These are phyloP conservation scores for Exophiala sideris DNA, from an alignment of 2,329 filamentous ascomycete genomes.

Conservation along the genomic window DNA sequence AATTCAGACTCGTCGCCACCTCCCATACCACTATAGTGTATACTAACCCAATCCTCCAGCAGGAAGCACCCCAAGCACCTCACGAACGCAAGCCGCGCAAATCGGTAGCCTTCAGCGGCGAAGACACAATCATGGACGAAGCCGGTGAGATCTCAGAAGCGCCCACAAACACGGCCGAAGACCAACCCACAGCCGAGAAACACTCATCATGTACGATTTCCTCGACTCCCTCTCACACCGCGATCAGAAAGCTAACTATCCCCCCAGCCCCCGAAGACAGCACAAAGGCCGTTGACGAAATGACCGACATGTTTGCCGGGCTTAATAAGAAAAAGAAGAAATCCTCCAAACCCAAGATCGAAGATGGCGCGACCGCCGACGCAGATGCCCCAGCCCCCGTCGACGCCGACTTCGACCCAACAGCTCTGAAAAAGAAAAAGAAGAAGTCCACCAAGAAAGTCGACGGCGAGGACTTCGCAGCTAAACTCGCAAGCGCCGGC, in stretches of 20 bases:
- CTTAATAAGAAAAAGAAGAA: constrained; percentile 75
- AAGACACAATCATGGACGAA: constrained; percentile 79
- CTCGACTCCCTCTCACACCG: not conserved
- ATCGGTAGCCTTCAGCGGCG: constrained; percentile 89
- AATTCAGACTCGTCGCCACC: constrained; percentile 8
- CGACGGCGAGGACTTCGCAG: constrained; percentile 63
- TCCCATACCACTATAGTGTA: constrained; percentile 3
- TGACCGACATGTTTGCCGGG: constrained; percentile 65
- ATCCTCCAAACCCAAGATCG: constrained; percentile 51
- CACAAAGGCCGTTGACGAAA: constrained; percentile 56
- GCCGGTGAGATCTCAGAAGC: constrained; percentile 81
- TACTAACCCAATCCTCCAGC: constrained; percentile 31
- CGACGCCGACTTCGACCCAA: constrained; percentile 63
- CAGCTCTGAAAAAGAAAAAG: constrained; percentile 78
- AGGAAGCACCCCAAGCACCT: constrained; percentile 22
- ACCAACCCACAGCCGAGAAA: constrained; percentile 77
- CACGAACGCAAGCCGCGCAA: constrained; percentile 74
- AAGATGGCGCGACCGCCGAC: constrained; percentile 47
- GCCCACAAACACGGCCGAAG: constrained; percentile 57
- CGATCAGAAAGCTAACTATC: constrained; percentile 28
- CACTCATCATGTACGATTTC: constrained; percentile 48
- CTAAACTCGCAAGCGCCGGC: constrained; percentile 60
- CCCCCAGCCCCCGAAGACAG: constrained; percentile 43
- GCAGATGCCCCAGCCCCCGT: constrained; percentile 51
- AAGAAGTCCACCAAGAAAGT: constrained; percentile 65